phyloP scores from a whole-genome alignment of 208 protist genomes.

The Trypanosoma mega region DNA sequence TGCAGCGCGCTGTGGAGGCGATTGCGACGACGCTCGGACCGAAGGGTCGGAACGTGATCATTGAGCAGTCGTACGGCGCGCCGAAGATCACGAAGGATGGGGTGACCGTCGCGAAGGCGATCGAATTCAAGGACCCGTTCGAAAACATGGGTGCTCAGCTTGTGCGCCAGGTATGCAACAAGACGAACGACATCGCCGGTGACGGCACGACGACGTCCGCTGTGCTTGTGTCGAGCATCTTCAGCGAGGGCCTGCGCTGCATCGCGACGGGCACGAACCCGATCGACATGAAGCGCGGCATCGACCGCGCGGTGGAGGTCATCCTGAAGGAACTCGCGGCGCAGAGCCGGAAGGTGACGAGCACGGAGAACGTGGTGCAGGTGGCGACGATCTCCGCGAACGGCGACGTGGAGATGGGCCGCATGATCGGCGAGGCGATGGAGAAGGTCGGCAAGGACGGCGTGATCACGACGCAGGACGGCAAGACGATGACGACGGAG shows the following conservation, averaged over 20 bases:
- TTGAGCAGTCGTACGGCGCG: conserved; percentile 97
- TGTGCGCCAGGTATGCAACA: conserved; percentile 95
- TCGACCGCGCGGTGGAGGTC: conserved; percentile 95
- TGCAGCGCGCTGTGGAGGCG: conserved; percentile 95
- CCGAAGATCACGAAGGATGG: conserved; percentile 99
- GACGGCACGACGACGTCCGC: conserved; percentile 99
- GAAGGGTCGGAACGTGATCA: conserved; percentile 98
- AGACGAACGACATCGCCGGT: conserved; percentile 98
- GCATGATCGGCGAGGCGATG: conserved; percentile 98
- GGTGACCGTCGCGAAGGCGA: conserved; percentile 99
- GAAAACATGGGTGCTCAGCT: conserved; percentile 99
- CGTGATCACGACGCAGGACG: conserved; percentile 99
- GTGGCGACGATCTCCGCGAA: conserved; percentile 99
- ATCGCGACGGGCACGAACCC: conserved; percentile 99
- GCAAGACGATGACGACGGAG: conserved; percentile 97
- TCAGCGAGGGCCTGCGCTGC: conserved; percentile 95
- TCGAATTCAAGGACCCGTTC: conserved; percentile 97
- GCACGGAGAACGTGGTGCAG: conserved; percentile 95
- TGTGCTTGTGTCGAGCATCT: conserved; percentile 98
- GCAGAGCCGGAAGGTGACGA: conserved; percentile 93
- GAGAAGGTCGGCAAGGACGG: conserved; percentile 99
- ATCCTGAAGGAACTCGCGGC: conserved; percentile 89
- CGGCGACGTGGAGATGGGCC: conserved; percentile 97
- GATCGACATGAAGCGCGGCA: conserved; percentile 98
- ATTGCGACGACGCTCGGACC: conserved; percentile 98